Evolutionary conservation across 306 rosid species (phyloP), one percentile per base, ranked within the genome.

Genomic region (Cucurbita moschata): DNA sequence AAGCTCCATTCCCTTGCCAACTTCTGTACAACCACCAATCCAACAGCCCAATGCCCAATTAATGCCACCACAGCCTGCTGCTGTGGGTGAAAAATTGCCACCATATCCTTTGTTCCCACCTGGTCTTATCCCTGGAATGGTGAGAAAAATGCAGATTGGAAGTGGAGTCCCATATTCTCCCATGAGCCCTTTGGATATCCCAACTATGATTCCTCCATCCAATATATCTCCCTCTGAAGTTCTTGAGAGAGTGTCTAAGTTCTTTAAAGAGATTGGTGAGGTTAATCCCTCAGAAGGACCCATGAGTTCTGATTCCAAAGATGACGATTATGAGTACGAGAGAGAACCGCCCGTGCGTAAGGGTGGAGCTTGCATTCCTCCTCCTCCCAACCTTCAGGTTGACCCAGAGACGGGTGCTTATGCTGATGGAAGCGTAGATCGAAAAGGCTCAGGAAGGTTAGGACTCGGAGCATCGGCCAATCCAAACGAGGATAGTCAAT

Each of bases 311-410:
- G 95, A 91, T 83, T 76, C 84, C 11, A 88, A 84, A 81, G 95
- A 88, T 3, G 89, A 89, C 1, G 96, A 89, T 23, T 92, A 87
- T 56, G 92, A 81, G 11, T 70, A 77, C 15, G 98, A 90, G 70
- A 86, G 91, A 51, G 92, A 81, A 54, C 49, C 86, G 69, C 76
- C 77, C 0, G 79, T 75, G 42, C 83, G 97, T 47, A 94, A 91
- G 86, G 99, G 99, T 35, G 96, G 97, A 66, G 97, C 97, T 79
- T 94, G 99, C 83, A 89, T 94, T 75, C 97, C 96, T 71, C 99
- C 99, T 60, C 97, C 99, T 8, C 79, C 85, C 58, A 89, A 88
- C 80, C 81, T 94, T 87, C 99, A 88, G 88, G 80, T 88, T 69
- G 97, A 94, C 84, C 99, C 97, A 0, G 97, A 94, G 79, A 91